phyloP scores from a whole-genome alignment of 2,329 filamentous ascomycete species.

The Coniochaeta sp. region DNA sequence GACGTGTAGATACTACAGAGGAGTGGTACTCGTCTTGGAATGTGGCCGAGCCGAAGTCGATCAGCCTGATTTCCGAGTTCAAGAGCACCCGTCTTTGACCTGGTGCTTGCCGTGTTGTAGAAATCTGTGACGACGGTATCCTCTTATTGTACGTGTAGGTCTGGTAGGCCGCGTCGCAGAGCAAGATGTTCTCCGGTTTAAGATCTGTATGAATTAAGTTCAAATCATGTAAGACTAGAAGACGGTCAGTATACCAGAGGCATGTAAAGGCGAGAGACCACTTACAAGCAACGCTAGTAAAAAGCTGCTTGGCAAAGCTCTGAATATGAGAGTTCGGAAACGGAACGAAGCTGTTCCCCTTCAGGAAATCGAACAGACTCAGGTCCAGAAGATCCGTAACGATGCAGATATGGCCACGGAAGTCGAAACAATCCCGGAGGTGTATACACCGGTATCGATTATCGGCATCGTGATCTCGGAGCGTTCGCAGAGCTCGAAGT shows the following conservation, averaged over 20 bases:
- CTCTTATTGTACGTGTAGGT: constrained; percentile 65
- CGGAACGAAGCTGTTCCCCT: constrained; percentile 91
- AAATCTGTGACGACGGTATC: constrained; percentile 61
- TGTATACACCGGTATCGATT: constrained; percentile 98
- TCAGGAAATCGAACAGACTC: constrained; percentile 97
- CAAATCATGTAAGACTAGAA: constrained; percentile 80
- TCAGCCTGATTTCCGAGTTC: constrained; percentile 62
- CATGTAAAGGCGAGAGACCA: constrained; percentile 15
- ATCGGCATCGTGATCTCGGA: constrained; percentile 82
- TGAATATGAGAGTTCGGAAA: constrained; percentile 99
- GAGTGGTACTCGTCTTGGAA: constrained; percentile 70
- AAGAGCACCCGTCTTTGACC: constrained; percentile 58
- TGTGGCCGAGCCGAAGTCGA: constrained; percentile 66
- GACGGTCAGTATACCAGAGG: not conserved
- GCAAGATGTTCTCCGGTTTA: constrained; percentile 64
- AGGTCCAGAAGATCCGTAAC: constrained; percentile 75
- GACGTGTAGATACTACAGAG: constrained; percentile 62
- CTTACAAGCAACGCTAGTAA: constrained; percentile 97
- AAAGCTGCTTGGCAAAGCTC: constrained; percentile 87
- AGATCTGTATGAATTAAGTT: constrained; percentile 91
- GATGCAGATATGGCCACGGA: constrained; percentile 90
- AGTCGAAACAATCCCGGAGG: constrained; percentile 94
- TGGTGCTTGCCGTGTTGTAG: constrained; percentile 49
- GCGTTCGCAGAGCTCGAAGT: constrained; percentile 81
- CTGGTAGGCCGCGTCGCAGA: constrained; percentile 59